These are phyloP conservation scores for Dryadomyces sulphureus DNA, from an alignment of 2,329 filamentous ascomycete species.

Conservation along the genomic window DNA sequence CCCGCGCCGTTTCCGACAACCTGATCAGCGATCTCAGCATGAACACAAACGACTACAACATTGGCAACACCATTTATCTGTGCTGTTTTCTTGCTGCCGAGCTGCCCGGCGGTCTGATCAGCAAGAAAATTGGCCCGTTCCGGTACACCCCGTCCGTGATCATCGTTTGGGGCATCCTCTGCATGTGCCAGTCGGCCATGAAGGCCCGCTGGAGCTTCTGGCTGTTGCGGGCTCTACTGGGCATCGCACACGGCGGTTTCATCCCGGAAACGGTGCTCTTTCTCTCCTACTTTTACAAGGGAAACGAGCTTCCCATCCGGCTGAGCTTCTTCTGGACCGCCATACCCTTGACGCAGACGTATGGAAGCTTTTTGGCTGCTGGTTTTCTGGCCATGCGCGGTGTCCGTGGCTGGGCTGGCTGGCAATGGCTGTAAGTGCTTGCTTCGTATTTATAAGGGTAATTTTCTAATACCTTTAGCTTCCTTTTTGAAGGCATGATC, in stretches of 20 bases:
- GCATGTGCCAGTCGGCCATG: slow-evolving; percentile 16
- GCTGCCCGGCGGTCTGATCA: slow-evolving; percentile 43
- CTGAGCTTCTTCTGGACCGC: slow-evolving; percentile 16
- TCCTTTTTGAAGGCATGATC: slow-evolving; percentile 40
- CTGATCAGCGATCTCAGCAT: slow-evolving; percentile 16
- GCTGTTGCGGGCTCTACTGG: slow-evolving; percentile 12
- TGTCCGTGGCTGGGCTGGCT: slow-evolving; percentile 21
- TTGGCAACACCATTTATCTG: slow-evolving; percentile 34
- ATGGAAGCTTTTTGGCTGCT: slow-evolving; percentile 21
- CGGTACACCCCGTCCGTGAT: slow-evolving; percentile 21
- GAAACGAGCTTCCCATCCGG: slow-evolving; percentile 16
- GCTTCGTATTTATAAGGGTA: neutral
- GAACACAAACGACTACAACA: slow-evolving; percentile 28
- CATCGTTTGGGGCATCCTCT: slow-evolving; percentile 18
- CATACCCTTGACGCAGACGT: slow-evolving; percentile 17
- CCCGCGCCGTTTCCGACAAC: slow-evolving; percentile 20
- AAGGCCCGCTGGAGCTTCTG: slow-evolving; percentile 11
- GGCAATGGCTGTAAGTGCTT: slow-evolving; percentile 24
- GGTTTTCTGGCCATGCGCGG: slow-evolving; percentile 22
- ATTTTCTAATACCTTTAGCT: slow-evolving; percentile 10
- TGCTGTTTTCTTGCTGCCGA: slow-evolving; percentile 38
- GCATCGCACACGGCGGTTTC: slow-evolving; percentile 7
- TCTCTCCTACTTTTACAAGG: slow-evolving; percentile 20
- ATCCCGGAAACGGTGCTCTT: slow-evolving; percentile 15
- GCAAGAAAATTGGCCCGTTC: slow-evolving; percentile 29